A percentile compares a stretch with the other conserved stretches of the same genome.
Conservation (phyloP, 192 early-diverging fungal genomes). For the Jimgerdemannia lactiflua region DNA sequence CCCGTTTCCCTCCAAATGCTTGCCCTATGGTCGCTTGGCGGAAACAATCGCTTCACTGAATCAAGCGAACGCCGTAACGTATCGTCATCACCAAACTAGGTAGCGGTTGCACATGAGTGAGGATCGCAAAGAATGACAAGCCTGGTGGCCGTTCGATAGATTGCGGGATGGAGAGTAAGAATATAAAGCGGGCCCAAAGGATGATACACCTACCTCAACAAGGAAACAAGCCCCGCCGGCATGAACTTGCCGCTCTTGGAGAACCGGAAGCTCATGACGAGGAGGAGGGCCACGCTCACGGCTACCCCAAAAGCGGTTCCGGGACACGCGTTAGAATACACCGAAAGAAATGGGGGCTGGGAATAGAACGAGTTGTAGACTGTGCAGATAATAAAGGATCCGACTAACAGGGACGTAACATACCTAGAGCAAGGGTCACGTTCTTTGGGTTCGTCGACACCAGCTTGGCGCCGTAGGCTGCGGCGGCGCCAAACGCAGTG, state of each 20-base stretch:
- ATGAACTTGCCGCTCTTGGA: slow-evolving; percentile 37
- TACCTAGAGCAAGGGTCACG: slow-evolving; percentile 31
- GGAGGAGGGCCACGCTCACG: slow-evolving; percentile 19
- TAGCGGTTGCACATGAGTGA: no score
- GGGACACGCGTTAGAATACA: not conserved
- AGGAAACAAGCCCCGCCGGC: slow-evolving; percentile 39
- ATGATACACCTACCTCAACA: slow-evolving; percentile 25
- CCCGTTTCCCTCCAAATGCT: no score
- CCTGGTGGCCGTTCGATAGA: no score
- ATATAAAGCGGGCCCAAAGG: no score
- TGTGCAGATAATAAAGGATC: no score
- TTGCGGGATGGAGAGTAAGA: no score
- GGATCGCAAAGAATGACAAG: no score
- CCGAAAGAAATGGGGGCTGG: not conserved
- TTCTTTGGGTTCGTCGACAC: slow-evolving; percentile 23
- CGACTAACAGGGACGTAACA: not conserved
- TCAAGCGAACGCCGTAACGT: no score
- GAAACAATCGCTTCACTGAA: no score
- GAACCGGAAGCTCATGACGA: slow-evolving; percentile 40
- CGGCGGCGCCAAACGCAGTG: slow-evolving; percentile 21
- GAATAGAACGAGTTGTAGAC: no score
- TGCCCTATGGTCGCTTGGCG: no score
- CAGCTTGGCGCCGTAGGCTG: slow-evolving; percentile 22
- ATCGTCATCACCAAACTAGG: no score
- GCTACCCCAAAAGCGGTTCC: slow-evolving; percentile 9